A percentile compares a stretch with the other conserved stretches of the same genome.
phyloP scores from a whole-genome alignment of 805 yeast genomes.

The Pichia kluyveri region DNA sequence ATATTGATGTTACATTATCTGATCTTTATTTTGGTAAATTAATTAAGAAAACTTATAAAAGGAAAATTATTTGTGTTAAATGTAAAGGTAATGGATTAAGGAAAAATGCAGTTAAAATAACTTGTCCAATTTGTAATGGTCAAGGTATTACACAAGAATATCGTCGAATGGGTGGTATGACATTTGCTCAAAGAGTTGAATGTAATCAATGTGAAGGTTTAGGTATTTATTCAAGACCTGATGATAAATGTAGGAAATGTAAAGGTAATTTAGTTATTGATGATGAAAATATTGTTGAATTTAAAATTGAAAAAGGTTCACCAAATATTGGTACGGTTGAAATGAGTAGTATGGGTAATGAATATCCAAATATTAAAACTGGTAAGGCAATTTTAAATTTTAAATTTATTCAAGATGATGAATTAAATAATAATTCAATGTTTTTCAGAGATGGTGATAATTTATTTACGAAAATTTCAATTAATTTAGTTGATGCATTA shows the following conservation, averaged over 20 bases:
- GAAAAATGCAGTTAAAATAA: constrained; percentile 41
- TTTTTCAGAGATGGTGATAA: constrained; percentile 50
- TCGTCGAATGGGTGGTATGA: constrained; percentile 65
- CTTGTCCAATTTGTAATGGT: constrained; percentile 67
- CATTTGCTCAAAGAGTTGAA: constrained; percentile 48
- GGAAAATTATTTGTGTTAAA: constrained; percentile 60
- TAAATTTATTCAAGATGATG: constrained; percentile 35
- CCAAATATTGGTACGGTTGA: constrained; percentile 51
- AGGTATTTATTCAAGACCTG: constrained; percentile 51
- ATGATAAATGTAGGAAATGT: constrained; percentile 75
- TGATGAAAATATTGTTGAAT: constrained; percentile 66
- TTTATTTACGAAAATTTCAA: constrained; percentile 46
- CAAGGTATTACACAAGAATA: constrained; percentile 53
- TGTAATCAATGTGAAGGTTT: constrained; percentile 67
- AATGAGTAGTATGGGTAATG: constrained; percentile 66
- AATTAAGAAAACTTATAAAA: constrained; percentile 59
- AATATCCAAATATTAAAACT: constrained; percentile 56
- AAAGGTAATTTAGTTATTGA: constrained; percentile 51
- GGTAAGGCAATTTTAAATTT: constrained; percentile 72
- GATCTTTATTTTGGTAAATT: constrained; percentile 78
- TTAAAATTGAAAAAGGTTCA: constrained; percentile 68
- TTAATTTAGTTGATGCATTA: constrained; percentile 74
- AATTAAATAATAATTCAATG: constrained; percentile 9
- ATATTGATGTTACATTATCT: constrained; percentile 55
- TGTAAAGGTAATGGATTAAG: constrained; percentile 78